Evolutionary conservation across 805 yeast genomes (phyloP), one percentile per base, ranked within the genome.

Genomic region (Candida loeiensis): DNA sequence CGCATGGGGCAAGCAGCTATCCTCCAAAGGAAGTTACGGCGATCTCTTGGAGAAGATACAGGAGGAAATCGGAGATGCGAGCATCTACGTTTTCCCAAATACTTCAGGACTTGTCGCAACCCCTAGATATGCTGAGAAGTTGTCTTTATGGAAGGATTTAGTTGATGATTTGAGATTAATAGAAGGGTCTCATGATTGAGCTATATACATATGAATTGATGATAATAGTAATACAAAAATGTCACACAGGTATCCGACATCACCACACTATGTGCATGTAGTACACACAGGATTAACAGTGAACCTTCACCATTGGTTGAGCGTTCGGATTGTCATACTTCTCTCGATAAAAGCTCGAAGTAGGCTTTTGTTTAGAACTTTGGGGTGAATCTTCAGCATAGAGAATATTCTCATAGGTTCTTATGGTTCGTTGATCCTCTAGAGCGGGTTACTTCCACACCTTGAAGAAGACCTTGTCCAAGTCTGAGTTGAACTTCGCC

Each of bases 41-140:
- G 12, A 6, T 6, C 33, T 39, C 7, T 44, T 63, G 55, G 47
- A 39, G 13, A 30, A 30, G 18, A 42, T 63, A 18, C 30, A 46
- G 20, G 17, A 40, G 2, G 42, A 41, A 13, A 44, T 54, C 36
- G 43, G 19, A 47, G 58, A 42, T 9, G 44, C 53, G n/a, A 42
- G 52, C 4, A 55, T 77, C 0, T 79, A 70, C 56, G 88, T 84
- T 4, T 71, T 82, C 19, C 89, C 90, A 2, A 80, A 80, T 33
- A 82, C 90, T 0, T 81, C 88, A 4, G 91, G 91, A 1, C 58
- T 85, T 6, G 90, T 81, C 6, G 71, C 82, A 7, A 59, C 58
- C 46, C 61, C 79, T 51, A 60, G 67, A 20, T 63, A 62, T 41
- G 62, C 58, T 0, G 69, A 66, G 28, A 79, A 79, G 51, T 51